Evolutionary conservation across 2,329 filamentous ascomycete species (phyloP).

Genomic region (Dactylellina drechsleri): DNA sequence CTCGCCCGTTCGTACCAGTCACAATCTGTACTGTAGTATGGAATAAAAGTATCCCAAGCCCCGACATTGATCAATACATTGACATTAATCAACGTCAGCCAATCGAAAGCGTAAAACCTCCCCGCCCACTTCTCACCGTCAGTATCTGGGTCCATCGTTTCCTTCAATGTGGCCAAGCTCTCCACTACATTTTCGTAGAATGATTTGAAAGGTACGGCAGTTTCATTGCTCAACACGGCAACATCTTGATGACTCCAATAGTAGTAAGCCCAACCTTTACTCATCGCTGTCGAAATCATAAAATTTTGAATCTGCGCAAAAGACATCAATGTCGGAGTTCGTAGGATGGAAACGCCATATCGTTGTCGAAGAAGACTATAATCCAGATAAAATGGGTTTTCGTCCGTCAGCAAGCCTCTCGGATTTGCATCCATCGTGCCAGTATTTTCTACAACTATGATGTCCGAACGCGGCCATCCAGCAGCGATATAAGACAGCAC

Average conservation of each 20-base stretch:
- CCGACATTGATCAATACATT: slow-evolving; percentile 66
- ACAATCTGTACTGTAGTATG: slow-evolving; percentile 65
- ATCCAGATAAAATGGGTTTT: slow-evolving; percentile 69
- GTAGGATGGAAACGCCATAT: slow-evolving; percentile 67
- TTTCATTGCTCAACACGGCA: slow-evolving; percentile 64
- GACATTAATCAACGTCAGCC: slow-evolving; percentile 69
- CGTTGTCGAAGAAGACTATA: slow-evolving; percentile 64
- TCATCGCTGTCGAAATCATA: slow-evolving; percentile 65
- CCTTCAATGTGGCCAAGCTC: slow-evolving; percentile 58
- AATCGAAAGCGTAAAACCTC: slow-evolving; percentile 70
- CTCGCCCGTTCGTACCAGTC: slow-evolving; percentile 64
- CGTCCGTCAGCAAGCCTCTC: slow-evolving; percentile 45
- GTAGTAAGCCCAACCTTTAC: slow-evolving; percentile 65
- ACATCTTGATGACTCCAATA: slow-evolving; percentile 71
- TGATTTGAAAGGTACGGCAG: slow-evolving; percentile 58
- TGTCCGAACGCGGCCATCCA: slow-evolving; percentile 69
- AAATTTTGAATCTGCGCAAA: slow-evolving; percentile 70
- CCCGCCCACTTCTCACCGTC: slow-evolving; percentile 64
- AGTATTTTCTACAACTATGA: slow-evolving; percentile 71
- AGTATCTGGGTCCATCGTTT: slow-evolving; percentile 56
- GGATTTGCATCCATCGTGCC: slow-evolving; percentile 68
- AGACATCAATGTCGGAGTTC: slow-evolving; percentile 66
- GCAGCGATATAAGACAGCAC: slow-evolving; percentile 70
- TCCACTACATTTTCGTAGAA: slow-evolving; percentile 60
- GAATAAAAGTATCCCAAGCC: slow-evolving; percentile 69